A percentile compares a stretch with the other conserved stretches of the same genome.
Evolutionary conservation across 1,284 basidiomycete genomes (phyloP).

Genomic region (Trichosporon sp.): DNA sequence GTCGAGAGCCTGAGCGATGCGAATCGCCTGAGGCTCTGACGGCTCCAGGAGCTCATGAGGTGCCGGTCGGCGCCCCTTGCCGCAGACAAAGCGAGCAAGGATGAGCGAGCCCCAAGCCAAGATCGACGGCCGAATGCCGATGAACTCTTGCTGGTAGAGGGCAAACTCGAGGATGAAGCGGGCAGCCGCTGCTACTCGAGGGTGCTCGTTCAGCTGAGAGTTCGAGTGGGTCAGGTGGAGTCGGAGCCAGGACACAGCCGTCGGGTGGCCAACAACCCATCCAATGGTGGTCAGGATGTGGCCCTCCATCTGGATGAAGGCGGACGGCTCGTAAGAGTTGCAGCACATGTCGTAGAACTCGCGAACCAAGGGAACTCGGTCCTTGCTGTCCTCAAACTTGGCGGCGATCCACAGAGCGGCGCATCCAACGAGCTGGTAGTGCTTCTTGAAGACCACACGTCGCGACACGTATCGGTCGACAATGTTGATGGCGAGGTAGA

Average conservation of each 20-base stretch:
- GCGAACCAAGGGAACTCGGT: conserved; percentile 89
- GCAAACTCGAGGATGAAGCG: conserved; percentile 98
- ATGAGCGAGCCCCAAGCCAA: conserved; percentile 83
- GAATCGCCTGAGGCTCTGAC: conserved; percentile 33
- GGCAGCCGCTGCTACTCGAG: conserved; percentile 85
- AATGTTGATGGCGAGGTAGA: conserved; percentile 97
- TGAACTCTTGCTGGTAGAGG: conserved; percentile 92
- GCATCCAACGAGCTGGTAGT: conserved; percentile 98
- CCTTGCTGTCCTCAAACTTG: conserved; percentile 99
- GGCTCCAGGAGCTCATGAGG: conserved; percentile 13
- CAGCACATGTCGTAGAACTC: conserved; percentile 93
- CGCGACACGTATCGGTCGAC: conserved; percentile 98
- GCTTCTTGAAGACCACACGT: conserved; percentile 96
- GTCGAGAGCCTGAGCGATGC: conserved; percentile 72
- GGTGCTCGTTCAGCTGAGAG: conserved; percentile 64
- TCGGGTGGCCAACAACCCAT: conserved; percentile 96
- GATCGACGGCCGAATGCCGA: conserved; percentile 75
- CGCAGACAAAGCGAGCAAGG: conserved; percentile 79
- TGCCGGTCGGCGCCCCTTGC: conserved; percentile 65
- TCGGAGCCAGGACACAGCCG: conserved; percentile 94
- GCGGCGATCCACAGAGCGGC: conserved; percentile 98
- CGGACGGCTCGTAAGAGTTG: conserved; percentile 89
- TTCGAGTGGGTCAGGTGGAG: conserved; percentile 47
- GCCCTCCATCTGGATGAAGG: conserved; percentile 93
- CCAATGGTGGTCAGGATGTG: conserved; percentile 94